Base-by-base conservation (phyloP, 202 grass and related monocot genomes). In the Schoenoplectus tabernaemontani region DNA sequence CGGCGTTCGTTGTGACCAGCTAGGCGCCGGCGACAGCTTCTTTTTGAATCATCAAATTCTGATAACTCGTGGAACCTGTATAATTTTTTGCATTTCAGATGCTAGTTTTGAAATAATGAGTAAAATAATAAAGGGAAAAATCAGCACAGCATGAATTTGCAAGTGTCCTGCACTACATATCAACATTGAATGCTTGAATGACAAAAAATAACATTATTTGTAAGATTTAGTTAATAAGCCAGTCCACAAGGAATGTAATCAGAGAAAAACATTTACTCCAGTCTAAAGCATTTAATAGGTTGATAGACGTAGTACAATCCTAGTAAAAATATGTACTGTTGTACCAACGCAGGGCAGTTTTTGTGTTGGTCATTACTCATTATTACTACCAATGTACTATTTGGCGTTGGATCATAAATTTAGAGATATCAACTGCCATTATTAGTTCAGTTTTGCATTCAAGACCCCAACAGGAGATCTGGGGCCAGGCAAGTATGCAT, bases 1-100 rank as follows among this genome's bases (percentile, higher is more conserved):
- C 93, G 84, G 2, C 93, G 88, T 77, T 96, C 90, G 41, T 96
- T 96, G 83, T 96, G 93, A 7, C 93, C 93, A 1, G 88, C 88
- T 66, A 96, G 88, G 57, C 93, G 93, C 11, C 54, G 71, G n/a
- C 93, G 93, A 73, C 93, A 96, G 84, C 93, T 96, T 69, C 84
- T 86, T 66, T 87, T 96, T 22, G n/a, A 44, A 54, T 90, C 90
- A 46, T 96, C 93, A 82, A 96, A 96, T 79, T 90, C 93, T 20
- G 85, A 33, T 50, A 96, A 66, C 76, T 96, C 93, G 20, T 96
- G 93, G 84, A 96, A 96, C 90, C 93, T 96, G 82, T 56, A 75
- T 1, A 23, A 43, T 2, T 13, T 68, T 12, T 20, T 75, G 16
- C 28, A 36, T 74, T 74, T 53, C 12, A 74, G 46, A 10, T n/a